Percentiles rank a stretch among this genome's conserved stretches.
Evolutionary conservation across 2,329 filamentous ascomycete species (phyloP).

Genomic region (Pyrenochaeta sp.): DNA sequence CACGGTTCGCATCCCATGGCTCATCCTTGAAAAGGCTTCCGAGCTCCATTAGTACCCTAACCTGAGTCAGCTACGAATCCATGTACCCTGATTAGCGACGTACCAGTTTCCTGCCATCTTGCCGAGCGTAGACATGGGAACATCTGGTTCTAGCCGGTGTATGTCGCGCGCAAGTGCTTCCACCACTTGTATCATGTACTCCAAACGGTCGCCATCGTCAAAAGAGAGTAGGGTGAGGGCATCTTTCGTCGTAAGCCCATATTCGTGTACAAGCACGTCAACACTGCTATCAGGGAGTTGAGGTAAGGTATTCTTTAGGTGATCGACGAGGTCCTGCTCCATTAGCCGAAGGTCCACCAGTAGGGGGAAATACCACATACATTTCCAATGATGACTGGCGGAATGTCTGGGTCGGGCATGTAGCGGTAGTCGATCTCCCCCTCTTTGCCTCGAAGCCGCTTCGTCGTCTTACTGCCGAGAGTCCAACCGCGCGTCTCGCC

Average conservation of each 20-base stretch:
- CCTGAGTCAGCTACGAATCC: constrained; percentile 5
- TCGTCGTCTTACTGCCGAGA: constrained; percentile 82
- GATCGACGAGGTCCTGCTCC: constrained; percentile 67
- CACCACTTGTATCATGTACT: constrained; percentile 80
- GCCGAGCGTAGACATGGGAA: constrained; percentile 35
- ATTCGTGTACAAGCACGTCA: constrained; percentile 66
- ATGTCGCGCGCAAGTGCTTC: constrained; percentile 24
- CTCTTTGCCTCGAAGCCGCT: constrained; percentile 86
- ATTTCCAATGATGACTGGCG: constrained; percentile 76
- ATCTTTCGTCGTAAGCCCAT: constrained; percentile 80
- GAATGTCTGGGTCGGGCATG: constrained; percentile 95
- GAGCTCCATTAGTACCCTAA: constrained; percentile 61
- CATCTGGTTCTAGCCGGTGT: constrained; percentile 33
- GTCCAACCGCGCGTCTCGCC: constrained; percentile 96
- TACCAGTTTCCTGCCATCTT: constrained; percentile 67
- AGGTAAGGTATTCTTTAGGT: constrained; percentile 71
- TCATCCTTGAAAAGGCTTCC: constrained; percentile 56
- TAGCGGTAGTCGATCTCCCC: constrained; percentile 98
- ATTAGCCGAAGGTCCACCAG: constrained; percentile 10
- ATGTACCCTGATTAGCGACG: constrained; percentile 4
- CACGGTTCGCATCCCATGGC: constrained; percentile 52
- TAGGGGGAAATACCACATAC: constrained; percentile 28
- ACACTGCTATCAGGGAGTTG: constrained; percentile 76
- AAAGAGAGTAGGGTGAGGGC: constrained; percentile 80
- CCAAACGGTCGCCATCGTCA: constrained; percentile 79